Evolutionary conservation across 306 rosid species (phyloP).

Genomic region (Glycyrrhiza uralensis): DNA sequence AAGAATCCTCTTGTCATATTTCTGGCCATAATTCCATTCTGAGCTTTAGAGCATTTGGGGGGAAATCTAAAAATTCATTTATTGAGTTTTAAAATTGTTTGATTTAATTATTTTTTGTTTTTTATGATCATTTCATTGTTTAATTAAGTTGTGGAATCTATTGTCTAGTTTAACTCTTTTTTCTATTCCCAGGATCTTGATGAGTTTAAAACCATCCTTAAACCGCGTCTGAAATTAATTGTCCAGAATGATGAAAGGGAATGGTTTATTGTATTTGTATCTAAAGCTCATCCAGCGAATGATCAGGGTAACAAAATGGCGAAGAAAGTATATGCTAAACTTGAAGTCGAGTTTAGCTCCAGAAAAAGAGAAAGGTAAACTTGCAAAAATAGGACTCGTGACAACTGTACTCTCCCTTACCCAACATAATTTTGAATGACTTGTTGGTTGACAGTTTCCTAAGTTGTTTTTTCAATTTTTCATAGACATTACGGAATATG

Average conservation of each 20-base stretch:
- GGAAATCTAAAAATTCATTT: not conserved
- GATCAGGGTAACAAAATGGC: constrained; percentile 86
- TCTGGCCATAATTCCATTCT: not conserved
- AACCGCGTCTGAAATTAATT: constrained; percentile 93
- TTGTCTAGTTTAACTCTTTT: constrained; percentile 18
- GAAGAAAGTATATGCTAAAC: constrained; percentile 85
- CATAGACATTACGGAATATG: not conserved
- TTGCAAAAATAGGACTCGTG: constrained; percentile 18
- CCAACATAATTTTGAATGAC: not conserved
- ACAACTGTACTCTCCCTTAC: constrained; percentile 4
- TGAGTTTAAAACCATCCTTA: constrained; percentile 95
- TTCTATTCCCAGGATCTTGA: constrained; percentile 76
- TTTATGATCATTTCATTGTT: constrained; percentile 6
- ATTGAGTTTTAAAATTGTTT: constrained; percentile 6
- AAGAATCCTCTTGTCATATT: not conserved
- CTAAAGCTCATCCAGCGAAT: constrained; percentile 84
- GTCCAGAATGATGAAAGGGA: constrained; percentile 98
- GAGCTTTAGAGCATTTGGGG: not conserved
- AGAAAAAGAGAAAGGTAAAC: constrained; percentile 92
- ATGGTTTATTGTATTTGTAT: constrained; percentile 94
- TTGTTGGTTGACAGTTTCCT: constrained; percentile 1
- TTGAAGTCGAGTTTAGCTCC: constrained; percentile 93
- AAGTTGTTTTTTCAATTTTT: not conserved
- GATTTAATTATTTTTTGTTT: not conserved
- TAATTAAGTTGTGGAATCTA: constrained; percentile 17